These are phyloP conservation scores for Populus hybrid DNA, from an alignment of 441 rosid genomes.

Conservation along the genomic window DNA sequence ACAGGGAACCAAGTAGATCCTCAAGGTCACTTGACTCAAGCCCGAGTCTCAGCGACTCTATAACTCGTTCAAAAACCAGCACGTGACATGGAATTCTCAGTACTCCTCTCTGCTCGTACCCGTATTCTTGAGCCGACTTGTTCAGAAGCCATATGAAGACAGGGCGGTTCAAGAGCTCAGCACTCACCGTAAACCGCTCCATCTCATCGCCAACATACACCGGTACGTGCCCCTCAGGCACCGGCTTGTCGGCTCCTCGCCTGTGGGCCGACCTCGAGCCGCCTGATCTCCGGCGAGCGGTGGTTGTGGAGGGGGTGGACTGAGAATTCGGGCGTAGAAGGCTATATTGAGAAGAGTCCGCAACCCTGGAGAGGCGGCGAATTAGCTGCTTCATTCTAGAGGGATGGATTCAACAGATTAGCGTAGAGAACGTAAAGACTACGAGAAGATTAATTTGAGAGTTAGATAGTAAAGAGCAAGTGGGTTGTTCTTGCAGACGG, in stretches of 20 bases:
- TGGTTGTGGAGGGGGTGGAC: slow-evolving; percentile 2
- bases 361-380: slow-evolving; percentile 73
- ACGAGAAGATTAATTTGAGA: background rate
- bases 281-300: slow-evolving; percentile 15
- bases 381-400: slow-evolving; percentile 64
- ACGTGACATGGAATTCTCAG: slow-evolving; percentile 89
- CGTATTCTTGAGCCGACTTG: slow-evolving; percentile 89
- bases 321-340: slow-evolving; percentile 47
- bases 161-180: slow-evolving; percentile 88
- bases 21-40: slow-evolving; percentile 42
- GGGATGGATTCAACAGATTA: background rate
- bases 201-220: slow-evolving; percentile 89
- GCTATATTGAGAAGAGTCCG: slow-evolving; percentile 76
- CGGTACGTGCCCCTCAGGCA: slow-evolving; percentile 85
- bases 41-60: slow-evolving; percentile 62
- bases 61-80: slow-evolving; percentile 53
- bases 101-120: slow-evolving; percentile 87
- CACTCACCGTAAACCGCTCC: slow-evolving; percentile 83
- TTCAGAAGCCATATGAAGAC: slow-evolving; percentile 65
- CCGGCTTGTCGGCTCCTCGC: slow-evolving; percentile 21
- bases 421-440: background rate
- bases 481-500: background rate
- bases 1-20: slow-evolving; percentile 38
- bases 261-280: slow-evolving; percentile 16
- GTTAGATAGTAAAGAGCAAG: background rate